Conservation (phyloP, 2,329 filamentous ascomycete species). For the Nigrospora sphaerica region DNA sequence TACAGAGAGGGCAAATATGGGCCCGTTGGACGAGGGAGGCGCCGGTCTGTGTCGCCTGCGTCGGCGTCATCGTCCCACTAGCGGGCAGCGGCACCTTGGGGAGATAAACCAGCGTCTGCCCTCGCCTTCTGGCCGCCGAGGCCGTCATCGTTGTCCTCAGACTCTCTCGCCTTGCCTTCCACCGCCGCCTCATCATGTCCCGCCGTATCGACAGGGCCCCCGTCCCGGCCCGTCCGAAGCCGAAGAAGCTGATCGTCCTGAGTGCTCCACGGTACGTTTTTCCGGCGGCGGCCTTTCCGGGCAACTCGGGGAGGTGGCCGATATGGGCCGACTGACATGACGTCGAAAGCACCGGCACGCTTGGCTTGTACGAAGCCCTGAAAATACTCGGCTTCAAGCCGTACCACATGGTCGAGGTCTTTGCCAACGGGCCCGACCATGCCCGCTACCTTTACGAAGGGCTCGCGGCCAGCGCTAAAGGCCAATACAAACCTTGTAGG, state of each 20-base stretch:
- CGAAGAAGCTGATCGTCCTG: constrained; percentile 27
- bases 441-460: neutral
- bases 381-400: constrained; percentile 26
- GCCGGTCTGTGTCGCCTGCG: too few species aligned
- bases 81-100: too few species aligned
- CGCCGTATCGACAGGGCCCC: constrained; percentile 26
- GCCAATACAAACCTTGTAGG: constrained; percentile 21
- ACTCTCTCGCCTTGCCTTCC: too few species aligned
- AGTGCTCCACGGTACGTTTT: constrained; percentile 26
- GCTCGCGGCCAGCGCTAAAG: constrained; percentile 5
- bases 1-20: too few species aligned
- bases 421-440: constrained; percentile 5
- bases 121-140: too few species aligned
- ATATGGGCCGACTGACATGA: constrained; percentile 1
- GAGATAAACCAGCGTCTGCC: too few species aligned
- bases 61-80: too few species aligned
- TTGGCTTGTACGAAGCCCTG: constrained; percentile 25
- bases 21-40: too few species aligned
- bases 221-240: constrained; percentile 17
- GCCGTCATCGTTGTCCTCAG: too few species aligned
- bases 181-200: constrained; percentile 16
- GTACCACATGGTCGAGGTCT: constrained; percentile 26
- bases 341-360: constrained; percentile 23
- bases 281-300: neutral
- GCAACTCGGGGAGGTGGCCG: neutral